Evolutionary conservation across 495 filamentous ascomycete species (phyloP).

Genomic region (Trichoderma gamsii): DNA sequence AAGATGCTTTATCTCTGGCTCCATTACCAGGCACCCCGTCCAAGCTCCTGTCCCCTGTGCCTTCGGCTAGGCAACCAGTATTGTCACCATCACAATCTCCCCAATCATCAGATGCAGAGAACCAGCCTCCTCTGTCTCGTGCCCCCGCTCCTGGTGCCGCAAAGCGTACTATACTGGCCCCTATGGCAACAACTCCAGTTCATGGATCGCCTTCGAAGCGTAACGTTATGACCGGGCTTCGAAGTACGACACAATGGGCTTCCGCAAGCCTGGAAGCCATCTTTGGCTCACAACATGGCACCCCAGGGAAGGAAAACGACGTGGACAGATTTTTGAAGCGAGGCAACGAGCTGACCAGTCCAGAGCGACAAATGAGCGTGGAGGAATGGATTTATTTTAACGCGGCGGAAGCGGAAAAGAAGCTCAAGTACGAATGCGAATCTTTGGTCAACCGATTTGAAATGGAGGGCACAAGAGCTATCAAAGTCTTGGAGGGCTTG

Average conservation of each 20-base stretch:
- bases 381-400: slow-evolving; percentile 87
- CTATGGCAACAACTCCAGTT: slow-evolving; percentile 50
- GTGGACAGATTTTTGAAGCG: slow-evolving; percentile 40
- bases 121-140: slow-evolving; percentile 62
- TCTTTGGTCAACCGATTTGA: slow-evolving; percentile 73
- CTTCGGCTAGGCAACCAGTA: slow-evolving; percentile 32
- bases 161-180: slow-evolving; percentile 37
- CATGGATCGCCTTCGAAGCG: slow-evolving; percentile 58
- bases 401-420: slow-evolving; percentile 70
- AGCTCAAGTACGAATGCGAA: slow-evolving; percentile 74
- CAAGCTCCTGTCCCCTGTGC: slow-evolving; percentile 13
- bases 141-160: slow-evolving; percentile 33
- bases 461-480: slow-evolving; percentile 68
- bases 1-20: background rate
- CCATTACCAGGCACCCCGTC: slow-evolving; percentile 15
- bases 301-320: slow-evolving; percentile 50
- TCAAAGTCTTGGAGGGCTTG: slow-evolving; percentile 71
- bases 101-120: slow-evolving; percentile 76
- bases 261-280: slow-evolving; percentile 64
- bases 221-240: slow-evolving; percentile 50
- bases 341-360: slow-evolving; percentile 55
- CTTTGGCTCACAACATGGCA: slow-evolving; percentile 38
- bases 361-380: slow-evolving; percentile 84
- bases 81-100: slow-evolving; percentile 56
- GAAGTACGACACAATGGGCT: slow-evolving; percentile 63